Conservation (phyloP, 257 asterid genomes). For the Perilla frutescens region DNA sequence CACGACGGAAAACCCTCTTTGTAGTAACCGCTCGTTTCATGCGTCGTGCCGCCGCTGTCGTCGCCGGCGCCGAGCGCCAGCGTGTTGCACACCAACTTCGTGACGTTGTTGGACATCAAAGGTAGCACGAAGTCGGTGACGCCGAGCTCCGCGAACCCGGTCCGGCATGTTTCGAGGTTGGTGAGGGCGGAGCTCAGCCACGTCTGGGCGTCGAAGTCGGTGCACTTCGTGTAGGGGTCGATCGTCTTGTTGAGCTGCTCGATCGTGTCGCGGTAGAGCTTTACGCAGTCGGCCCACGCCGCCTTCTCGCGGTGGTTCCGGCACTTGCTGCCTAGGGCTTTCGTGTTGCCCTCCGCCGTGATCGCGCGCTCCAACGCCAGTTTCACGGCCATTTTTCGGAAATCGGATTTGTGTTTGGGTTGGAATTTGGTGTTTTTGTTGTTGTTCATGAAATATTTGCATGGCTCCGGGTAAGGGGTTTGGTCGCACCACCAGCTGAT, state of each 20-base stretch:
- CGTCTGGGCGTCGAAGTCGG: constrained; percentile 64
- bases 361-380: constrained; percentile 58
- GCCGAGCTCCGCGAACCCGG: constrained; percentile 68
- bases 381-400: constrained; percentile 51
- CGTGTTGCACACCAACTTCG: constrained; percentile 64
- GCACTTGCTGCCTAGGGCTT: constrained; percentile 52
- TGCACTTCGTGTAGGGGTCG: constrained; percentile 50
- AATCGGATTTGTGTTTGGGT: constrained; percentile 47
- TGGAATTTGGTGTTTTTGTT: constrained; percentile 18
- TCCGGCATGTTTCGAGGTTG: constrained; percentile 67
- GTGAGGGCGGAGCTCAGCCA: constrained; percentile 85
- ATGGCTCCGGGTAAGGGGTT: constrained; percentile 72
- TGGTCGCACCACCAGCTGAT: constrained; percentile 63
- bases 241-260: constrained; percentile 63
- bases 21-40: constrained; percentile 8
- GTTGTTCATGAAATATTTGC: constrained; percentile 59
- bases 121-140: constrained; percentile 53
- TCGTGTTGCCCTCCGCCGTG: constrained; percentile 47
- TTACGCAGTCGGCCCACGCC: constrained; percentile 77
- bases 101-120: constrained; percentile 57
- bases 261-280: constrained; percentile 54
- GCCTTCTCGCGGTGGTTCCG: constrained; percentile 56
- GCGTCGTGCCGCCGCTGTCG: neutral
- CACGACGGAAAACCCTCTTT: constrained; percentile 47
- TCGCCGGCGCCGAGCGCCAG: constrained; percentile 51